These are phyloP conservation scores for Chlamydomonas sp. DNA, from an alignment of 139 green algal species.

Conservation along the genomic window DNA sequence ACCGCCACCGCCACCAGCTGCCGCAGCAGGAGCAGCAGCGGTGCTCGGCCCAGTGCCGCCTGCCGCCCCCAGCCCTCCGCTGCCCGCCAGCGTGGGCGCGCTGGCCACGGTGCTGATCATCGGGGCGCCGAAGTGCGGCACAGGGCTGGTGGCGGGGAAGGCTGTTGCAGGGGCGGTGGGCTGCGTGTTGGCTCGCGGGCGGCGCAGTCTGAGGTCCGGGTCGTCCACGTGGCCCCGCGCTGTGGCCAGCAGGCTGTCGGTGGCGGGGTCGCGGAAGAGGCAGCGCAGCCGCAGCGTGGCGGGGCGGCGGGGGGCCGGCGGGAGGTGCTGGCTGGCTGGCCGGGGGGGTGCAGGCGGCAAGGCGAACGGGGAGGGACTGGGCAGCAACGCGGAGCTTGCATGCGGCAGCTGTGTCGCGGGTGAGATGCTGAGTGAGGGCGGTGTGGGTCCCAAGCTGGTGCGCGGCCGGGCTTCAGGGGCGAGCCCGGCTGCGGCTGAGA, in stretches of 20 bases:
- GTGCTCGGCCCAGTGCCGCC: no score
- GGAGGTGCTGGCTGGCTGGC: background rate
- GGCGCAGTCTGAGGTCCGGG: background rate
- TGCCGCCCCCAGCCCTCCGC: background rate
- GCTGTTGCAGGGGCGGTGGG: background rate
- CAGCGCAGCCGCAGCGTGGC: conserved; percentile 30
- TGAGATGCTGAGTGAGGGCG: no score
- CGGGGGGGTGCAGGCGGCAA: background rate
- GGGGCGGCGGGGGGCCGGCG: conserved; percentile 6
- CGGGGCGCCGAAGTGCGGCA: no score
- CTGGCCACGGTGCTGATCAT: no score
- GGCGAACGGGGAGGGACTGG: background rate
- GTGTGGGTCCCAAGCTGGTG: no score
- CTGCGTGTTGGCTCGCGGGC: background rate
- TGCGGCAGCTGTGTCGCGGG: no score
- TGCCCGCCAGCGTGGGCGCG: no score
- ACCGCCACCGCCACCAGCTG: background rate
- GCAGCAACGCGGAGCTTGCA: no score
- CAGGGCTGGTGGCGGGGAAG: background rate
- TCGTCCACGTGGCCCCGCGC: conserved; percentile 28
- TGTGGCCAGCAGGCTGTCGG: conserved; percentile 11
- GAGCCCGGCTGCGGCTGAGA: no score
- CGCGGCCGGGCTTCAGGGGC: no score
- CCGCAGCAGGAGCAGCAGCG: background rate
- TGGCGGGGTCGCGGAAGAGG: conserved; percentile 23